Percentiles rank a stretch among this genome's conserved stretches.
phyloP scores from a whole-genome alignment of 108 stramenopile species.

The Nitzschia sp. region DNA sequence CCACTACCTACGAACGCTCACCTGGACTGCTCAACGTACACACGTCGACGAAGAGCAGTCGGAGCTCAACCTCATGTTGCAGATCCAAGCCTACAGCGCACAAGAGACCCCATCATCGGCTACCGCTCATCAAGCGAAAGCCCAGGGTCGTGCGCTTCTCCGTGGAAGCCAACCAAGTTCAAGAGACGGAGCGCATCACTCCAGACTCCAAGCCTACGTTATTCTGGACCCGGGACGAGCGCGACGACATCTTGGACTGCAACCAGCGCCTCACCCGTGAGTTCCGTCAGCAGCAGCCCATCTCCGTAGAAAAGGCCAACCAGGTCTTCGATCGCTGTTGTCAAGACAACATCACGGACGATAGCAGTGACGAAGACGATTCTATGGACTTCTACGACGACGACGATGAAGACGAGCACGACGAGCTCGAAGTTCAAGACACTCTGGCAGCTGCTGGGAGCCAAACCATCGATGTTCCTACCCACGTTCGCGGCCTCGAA shows the following conservation, averaged over 20 bases:
- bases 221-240: constrained; percentile 41
- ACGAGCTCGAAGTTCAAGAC: constrained; percentile 12
- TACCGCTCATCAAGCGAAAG: constrained; percentile 13
- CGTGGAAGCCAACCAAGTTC: constrained; percentile 16
- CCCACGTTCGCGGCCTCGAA: constrained; percentile 29
- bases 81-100: not conserved
- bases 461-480: constrained; percentile 13
- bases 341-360: not conserved
- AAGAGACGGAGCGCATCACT: constrained; percentile 9
- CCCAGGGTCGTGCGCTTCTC: constrained; percentile 14
- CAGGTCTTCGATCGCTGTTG: constrained; percentile 26
- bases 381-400: not conserved
- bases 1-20: constrained; percentile 9
- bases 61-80: not conserved
- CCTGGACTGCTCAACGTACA: constrained; percentile 2
- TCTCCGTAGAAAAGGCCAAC: constrained; percentile 18
- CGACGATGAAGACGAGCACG: not conserved
- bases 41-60: not conserved
- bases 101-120: constrained; percentile 16
- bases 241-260: constrained; percentile 19
- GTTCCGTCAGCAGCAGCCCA: constrained; percentile 17
- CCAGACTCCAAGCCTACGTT: constrained; percentile 13
- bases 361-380: constrained; percentile 8
- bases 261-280: constrained; percentile 23
- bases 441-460: not conserved